Conservation (phyloP, 78 protist genomes). For the Dictyostelium intermedium region DNA sequence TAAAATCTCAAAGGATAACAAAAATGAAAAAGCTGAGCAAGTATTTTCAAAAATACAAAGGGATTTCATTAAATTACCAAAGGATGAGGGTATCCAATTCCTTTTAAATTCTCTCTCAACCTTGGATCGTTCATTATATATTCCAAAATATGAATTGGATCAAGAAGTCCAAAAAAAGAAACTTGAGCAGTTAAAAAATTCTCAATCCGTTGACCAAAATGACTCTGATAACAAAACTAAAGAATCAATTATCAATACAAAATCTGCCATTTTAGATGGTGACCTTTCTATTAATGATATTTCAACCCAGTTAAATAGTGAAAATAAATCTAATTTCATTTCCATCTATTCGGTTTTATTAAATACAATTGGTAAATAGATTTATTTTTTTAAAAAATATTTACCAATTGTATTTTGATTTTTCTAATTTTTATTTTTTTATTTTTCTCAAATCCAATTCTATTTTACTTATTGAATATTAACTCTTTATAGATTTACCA, state of each 20-base stretch:
- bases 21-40: background rate
- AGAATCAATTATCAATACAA: background rate
- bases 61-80: background rate
- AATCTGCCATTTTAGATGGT: conserved; percentile 11
- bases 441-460: background rate
- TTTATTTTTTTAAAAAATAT: background rate
- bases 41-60: background rate
- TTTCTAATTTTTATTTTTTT: background rate
- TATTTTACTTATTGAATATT: background rate
- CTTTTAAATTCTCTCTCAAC: background rate
- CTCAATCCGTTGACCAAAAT: background rate
- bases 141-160: background rate
- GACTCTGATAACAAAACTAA: background rate
- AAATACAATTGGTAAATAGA: background rate
- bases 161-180: background rate
- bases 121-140: background rate
- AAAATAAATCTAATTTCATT: conserved; percentile 20
- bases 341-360: conserved; percentile 31
- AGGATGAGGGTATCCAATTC: conserved; percentile 5
- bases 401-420: background rate
- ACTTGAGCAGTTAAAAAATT: background rate
- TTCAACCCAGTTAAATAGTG: background rate
- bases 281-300: background rate
- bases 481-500: background rate
- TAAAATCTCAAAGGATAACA: background rate